A percentile compares a stretch with the other conserved stretches of the same genome.
phyloP scores from a whole-genome alignment of 345 rosid genomes.

The Ceriops tagal region DNA sequence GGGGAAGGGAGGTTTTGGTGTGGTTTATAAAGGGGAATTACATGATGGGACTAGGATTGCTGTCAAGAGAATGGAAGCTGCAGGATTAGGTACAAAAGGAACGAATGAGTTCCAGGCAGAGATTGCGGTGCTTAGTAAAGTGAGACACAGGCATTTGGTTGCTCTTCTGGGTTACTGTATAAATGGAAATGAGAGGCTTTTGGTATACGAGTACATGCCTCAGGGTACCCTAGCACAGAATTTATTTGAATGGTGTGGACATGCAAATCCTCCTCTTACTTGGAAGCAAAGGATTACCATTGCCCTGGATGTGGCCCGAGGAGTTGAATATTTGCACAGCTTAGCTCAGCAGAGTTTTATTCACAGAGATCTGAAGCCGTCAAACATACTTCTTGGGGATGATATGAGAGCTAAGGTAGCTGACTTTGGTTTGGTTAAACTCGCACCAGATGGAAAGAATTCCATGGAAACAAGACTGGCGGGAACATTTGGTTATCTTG shows the following conservation, averaged over 20 bases:
- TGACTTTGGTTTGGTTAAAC: slow-evolving; percentile 87
- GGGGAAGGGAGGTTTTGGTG: slow-evolving; percentile 90
- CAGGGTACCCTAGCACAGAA: slow-evolving; percentile 76
- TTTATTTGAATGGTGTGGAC: slow-evolving; percentile 57
- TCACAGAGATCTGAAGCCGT: slow-evolving; percentile 85
- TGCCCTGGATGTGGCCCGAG: slow-evolving; percentile 84
- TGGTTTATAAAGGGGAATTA: slow-evolving; percentile 74
- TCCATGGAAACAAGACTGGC: slow-evolving; percentile 91
- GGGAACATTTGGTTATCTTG: slow-evolving; percentile 95
- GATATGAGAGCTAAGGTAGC: slow-evolving; percentile 96
- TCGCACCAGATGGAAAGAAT: slow-evolving; percentile 80
- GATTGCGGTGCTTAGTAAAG: slow-evolving; percentile 77
- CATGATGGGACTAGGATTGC: slow-evolving; percentile 87
- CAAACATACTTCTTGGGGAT: slow-evolving; percentile 84
- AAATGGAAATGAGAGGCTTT: slow-evolving; percentile 69
- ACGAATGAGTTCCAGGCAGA: slow-evolving; percentile 85
- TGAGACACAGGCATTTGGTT: slow-evolving; percentile 85
- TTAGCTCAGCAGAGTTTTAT: slow-evolving; percentile 87
- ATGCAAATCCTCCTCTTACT: slow-evolving; percentile 47
- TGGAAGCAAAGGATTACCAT: slow-evolving; percentile 83
- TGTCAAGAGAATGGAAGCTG: slow-evolving; percentile 78
- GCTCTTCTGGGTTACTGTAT: slow-evolving; percentile 78
- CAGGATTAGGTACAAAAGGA: slow-evolving; percentile 58
- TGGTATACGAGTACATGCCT: slow-evolving; percentile 93
- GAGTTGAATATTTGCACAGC: slow-evolving; percentile 88